These are phyloP conservation scores for Aspergillus ustus DNA, from an alignment of 2,329 filamentous ascomycete genomes.

Conservation along the genomic window DNA sequence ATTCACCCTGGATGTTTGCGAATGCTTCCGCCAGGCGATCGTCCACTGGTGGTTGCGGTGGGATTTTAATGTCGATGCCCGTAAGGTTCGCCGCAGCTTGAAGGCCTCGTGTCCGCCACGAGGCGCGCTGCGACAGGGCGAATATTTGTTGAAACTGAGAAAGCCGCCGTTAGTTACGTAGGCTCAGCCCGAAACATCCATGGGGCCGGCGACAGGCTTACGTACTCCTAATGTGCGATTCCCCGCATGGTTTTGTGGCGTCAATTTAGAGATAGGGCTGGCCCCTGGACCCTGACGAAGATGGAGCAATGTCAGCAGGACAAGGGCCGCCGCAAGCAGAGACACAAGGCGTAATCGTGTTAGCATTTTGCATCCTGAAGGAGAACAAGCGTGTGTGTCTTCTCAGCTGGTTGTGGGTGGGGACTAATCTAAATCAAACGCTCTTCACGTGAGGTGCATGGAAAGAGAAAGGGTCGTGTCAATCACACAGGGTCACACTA, in stretches of 20 bases:
- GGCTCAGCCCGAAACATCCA: too few relatives aligned
- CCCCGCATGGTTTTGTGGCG: neutral
- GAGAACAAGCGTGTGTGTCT: neutral
- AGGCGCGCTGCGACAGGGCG: neutral
- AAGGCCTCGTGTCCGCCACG: conserved; percentile 5
- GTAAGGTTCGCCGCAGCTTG: neutral
- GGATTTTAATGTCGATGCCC: neutral
- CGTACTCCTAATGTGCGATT: neutral
- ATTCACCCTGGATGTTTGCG: neutral
- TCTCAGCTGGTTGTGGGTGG: neutral
- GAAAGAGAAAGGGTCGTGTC: neutral
- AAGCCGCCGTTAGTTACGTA: neutral
- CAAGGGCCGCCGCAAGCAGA: neutral
- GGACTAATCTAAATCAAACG: neutral
- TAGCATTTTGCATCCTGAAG: neutral
- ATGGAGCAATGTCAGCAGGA: neutral
- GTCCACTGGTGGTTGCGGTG: conserved; percentile 2
- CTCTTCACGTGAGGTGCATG: neutral
- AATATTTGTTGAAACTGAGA: neutral
- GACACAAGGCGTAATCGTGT: neutral
- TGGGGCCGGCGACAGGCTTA: too few relatives aligned
- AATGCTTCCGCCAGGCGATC: neutral
- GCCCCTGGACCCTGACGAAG: neutral
- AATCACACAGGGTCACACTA: too few relatives aligned
- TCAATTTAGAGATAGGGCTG: neutral